Base-by-base conservation (phyloP, 129 eudicot species). In the Daucus carota region DNA sequence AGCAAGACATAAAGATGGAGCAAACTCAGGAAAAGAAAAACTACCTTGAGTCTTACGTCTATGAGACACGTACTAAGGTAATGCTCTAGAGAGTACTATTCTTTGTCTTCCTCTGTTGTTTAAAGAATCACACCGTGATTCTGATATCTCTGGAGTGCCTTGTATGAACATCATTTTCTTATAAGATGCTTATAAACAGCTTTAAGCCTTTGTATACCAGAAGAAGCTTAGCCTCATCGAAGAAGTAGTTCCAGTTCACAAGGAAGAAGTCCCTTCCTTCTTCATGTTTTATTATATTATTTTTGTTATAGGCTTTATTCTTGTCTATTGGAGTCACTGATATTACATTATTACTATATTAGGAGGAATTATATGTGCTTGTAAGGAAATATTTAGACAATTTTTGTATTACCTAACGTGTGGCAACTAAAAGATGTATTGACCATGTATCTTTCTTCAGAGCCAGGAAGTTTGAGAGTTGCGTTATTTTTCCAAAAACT, bases 51-150 rank as follows among this genome's bases (percentile, higher is more conserved):
- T 81, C 99, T 69, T 95, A 83, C 78, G 99, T 95, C 46, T 95
- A 95, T 70, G 99, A 95, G 75, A 89, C 92, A 28, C 97, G 99
- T 50, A 92, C 85, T 44, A 95, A 92, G 97, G 99, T 91, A 75
- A 4, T 48, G 33, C 71, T 57, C 48, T 28, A 77, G 48, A 69
- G 0, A 63, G 34, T 28, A 28, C n/a, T n/a, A n/a, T n/a, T n/a
- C 33, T 54, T 17, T 57, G 63, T 63, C 40, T 15, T n/a, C 11
- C 24, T 73, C 62, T 67, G 16, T 31, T 59, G 66, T 60, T 28
- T 10, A 60, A 60, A 60, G 3, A 6, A 60, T 60, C 18, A 60
- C 16, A 7, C 11, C 68, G 6, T 3, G 36, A 18, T 63, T 63
- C 18, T 63, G 18, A 31, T 14, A 14, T 63, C 13, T 63, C 65